Base-by-base conservation (phyloP, 306 rosid genomes). In the Vigna unguiculata region DNA sequence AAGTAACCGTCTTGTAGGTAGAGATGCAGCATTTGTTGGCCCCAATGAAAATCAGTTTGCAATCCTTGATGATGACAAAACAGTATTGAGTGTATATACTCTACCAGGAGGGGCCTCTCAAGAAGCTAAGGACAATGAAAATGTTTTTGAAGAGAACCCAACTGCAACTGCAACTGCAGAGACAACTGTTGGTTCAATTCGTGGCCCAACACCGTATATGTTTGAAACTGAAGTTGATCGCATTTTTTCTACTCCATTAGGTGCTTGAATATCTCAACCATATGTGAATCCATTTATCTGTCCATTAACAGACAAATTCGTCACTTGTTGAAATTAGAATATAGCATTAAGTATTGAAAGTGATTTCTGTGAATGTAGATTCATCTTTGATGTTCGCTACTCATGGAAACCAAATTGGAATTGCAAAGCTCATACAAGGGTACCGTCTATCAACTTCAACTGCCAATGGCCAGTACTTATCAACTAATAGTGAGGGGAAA, bases 11-110 rank as follows among this genome's bases (percentile, higher is more conserved):
- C 78, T 72, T 81, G 64, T 69, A 94, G 98, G 98, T 71, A 90
- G 87, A 75, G 98, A 91, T 78, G 94, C 91, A 75, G 97, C 98
- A 81, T 90, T 94, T 79, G 81, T 94, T 82, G 98, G 98, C 59
- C 88, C 97, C 86, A 86, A 81, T 54, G 98, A 94, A 76, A 91
- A 85, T 80, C 97, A 94, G 83, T 94, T 90, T 88, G 96, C 93
- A 55, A 83, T 94, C 61, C 97, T 94, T 47, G 98, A 94, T 71
- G 98, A 90, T 38, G 98, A 94, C 86, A 90, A 82, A 90, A 86
- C 93, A 55, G 98, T 94, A 81, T 78, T 94, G 79, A 89, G 90
- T 61, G 81, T 94, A 71, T 89, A 88, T 84, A 85, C 83, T 67
- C 87, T 94, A 38, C 93, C 96, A 32, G 97, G 92, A 84, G 90